Conservation (phyloP, 768 basidiomycete species). For the Lactarius hengduanensis region DNA sequence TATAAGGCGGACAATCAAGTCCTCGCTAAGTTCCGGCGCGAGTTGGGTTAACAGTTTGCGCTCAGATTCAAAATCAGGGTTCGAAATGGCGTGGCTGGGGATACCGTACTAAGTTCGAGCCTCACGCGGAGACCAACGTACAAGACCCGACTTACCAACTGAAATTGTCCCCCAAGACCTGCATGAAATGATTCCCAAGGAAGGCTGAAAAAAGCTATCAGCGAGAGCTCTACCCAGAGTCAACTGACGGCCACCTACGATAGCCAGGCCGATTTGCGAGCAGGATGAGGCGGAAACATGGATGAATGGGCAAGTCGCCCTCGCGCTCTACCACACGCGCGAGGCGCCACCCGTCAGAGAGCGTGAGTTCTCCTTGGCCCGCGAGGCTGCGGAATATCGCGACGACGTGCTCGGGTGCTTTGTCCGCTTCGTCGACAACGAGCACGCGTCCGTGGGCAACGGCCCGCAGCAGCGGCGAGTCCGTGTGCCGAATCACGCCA, state of each 20-base stretch:
- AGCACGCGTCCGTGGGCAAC: constrained; percentile 59
- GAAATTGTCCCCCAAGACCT: constrained; percentile 62
- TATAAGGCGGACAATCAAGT: constrained; percentile 54
- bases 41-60: constrained; percentile 56
- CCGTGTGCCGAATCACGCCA: constrained; percentile 57
- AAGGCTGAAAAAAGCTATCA: constrained; percentile 39
- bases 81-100: constrained; percentile 56
- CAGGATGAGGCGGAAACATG: constrained; percentile 36
- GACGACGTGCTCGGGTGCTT: constrained; percentile 71
- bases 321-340: too few relatives aligned
- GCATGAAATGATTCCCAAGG: constrained; percentile 70
- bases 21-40: constrained; percentile 56
- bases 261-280: constrained; percentile 69
- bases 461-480: constrained; percentile 65
- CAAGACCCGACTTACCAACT: constrained; percentile 37
- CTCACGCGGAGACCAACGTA: not conserved
- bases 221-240: not conserved
- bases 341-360: too few relatives aligned
- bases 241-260: constrained; percentile 41
- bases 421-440: constrained; percentile 70
- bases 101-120: not conserved
- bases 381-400: constrained; percentile 70
- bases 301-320: too few relatives aligned
- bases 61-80: constrained; percentile 67
- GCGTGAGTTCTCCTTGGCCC: constrained; percentile 53